A percentile compares a stretch with the other conserved stretches of the same genome.
Evolutionary conservation across 495 filamentous ascomycete species (phyloP).

Genomic region (Trichoderma reesei): DNA sequence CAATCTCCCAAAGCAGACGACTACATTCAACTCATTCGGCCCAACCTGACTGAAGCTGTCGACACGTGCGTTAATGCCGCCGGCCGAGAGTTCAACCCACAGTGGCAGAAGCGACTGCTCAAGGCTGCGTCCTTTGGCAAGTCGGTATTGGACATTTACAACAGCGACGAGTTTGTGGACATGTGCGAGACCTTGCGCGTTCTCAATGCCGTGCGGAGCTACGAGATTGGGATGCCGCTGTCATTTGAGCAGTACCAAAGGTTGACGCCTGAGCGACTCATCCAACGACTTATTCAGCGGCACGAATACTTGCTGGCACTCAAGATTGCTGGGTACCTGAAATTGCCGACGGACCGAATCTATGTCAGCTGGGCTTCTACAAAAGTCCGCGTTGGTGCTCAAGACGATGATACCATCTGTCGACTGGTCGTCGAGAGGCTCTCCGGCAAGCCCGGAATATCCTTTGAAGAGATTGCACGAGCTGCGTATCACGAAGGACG

Average conservation of each 20-base stretch:
- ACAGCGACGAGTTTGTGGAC: constrained; percentile 94
- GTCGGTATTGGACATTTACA: constrained; percentile 91
- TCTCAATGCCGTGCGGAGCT: constrained; percentile 83
- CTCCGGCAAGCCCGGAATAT: constrained; percentile 78
- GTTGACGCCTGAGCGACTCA: constrained; percentile 76
- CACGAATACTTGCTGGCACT: constrained; percentile 89
- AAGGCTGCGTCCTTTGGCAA: constrained; percentile 96
- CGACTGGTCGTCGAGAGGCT: constrained; percentile 78
- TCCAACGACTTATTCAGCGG: constrained; percentile 75
- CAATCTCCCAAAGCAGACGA: constrained; percentile 96
- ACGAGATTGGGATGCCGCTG: constrained; percentile 81
- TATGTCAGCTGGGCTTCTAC: constrained; percentile 95
- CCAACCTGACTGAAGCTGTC: constrained; percentile 80
- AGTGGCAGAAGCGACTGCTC: constrained; percentile 91
- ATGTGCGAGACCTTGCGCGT: constrained; percentile 94
- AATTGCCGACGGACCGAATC: constrained; percentile 77
- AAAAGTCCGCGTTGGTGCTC: constrained; percentile 77
- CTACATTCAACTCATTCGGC: constrained; percentile 85
- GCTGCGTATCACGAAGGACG: constrained; percentile 95
- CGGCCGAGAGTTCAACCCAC: constrained; percentile 76
- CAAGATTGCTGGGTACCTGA: constrained; percentile 77
- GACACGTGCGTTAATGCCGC: constrained; percentile 86
- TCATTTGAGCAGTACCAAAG: constrained; percentile 85
- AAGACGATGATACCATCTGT: constrained; percentile 83
- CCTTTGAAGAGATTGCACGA: constrained; percentile 86